These are phyloP conservation scores for Crithidia expoeki DNA, from an alignment of 208 protist genomes.

Conservation along the genomic window DNA sequence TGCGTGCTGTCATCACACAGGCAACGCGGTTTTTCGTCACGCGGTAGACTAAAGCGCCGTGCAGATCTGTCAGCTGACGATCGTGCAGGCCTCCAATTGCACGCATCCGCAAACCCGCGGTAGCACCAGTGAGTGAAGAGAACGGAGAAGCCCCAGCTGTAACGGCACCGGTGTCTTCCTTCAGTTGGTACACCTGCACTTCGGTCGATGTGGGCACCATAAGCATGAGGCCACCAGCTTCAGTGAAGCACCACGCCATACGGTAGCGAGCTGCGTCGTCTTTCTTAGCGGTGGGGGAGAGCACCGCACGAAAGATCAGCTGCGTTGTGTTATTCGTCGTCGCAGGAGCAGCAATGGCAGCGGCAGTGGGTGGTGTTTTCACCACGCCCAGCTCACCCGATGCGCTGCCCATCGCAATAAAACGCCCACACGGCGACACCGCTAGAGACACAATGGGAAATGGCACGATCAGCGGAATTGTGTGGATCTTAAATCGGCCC, in stretches of 20 bases:
- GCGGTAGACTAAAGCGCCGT: constrained; percentile 42
- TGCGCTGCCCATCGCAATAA: constrained; percentile 74
- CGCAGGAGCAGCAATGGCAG: background rate
- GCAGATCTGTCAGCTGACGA: constrained; percentile 41
- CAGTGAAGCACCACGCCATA: constrained; percentile 56
- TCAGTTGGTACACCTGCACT: constrained; percentile 41
- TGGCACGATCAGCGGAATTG: constrained; percentile 63
- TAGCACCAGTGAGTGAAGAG: no score
- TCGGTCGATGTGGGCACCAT: constrained; percentile 56
- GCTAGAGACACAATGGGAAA: constrained; percentile 66
- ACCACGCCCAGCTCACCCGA: constrained; percentile 58
- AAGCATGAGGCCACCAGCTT: constrained; percentile 39
- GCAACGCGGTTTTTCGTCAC: constrained; percentile 41
- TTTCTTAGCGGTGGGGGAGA: constrained; percentile 45
- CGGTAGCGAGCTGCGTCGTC: constrained; percentile 58
- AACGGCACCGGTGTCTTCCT: background rate
- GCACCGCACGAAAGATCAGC: constrained; percentile 42
- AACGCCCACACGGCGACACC: constrained; percentile 64
- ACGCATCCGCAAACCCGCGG: constrained; percentile 23
- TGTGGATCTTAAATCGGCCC: constrained; percentile 51
- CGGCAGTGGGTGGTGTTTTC: background rate
- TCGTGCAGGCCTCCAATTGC: constrained; percentile 42
- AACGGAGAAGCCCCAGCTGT: background rate
- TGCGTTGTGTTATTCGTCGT: constrained; percentile 12
- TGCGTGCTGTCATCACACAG: constrained; percentile 40